These are phyloP conservation scores for Myxozyma udenii DNA, from an alignment of 805 yeast species.

Conservation along the genomic window DNA sequence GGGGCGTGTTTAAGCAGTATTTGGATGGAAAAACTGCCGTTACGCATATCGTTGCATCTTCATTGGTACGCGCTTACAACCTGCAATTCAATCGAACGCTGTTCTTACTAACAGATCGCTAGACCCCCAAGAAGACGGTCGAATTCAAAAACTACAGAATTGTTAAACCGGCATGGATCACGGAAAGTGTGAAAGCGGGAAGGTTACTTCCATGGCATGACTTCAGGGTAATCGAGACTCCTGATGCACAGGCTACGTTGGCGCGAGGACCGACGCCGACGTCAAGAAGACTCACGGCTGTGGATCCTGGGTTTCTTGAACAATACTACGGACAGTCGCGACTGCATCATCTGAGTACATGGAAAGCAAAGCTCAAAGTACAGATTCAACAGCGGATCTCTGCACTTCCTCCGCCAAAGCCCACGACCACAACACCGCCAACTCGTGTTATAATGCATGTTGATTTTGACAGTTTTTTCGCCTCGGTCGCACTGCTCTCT, in stretches of 20 bases:
- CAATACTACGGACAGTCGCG: slow-evolving; percentile 77
- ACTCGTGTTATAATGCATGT: slow-evolving; percentile 60
- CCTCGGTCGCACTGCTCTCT: slow-evolving; percentile 68
- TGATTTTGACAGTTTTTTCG: slow-evolving; percentile 94
- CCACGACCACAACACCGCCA: slow-evolving; percentile 11
- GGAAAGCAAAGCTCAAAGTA: slow-evolving; percentile 65
- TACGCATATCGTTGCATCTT: slow-evolving; percentile 79
- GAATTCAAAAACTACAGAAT: slow-evolving; percentile 70
- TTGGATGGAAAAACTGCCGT: slow-evolving; percentile 67
- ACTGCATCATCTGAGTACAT: slow-evolving; percentile 79
- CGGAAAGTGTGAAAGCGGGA: slow-evolving; percentile 54
- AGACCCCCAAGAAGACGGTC: slow-evolving; percentile 71
- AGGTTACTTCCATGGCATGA: slow-evolving; percentile 65
- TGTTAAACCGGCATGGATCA: slow-evolving; percentile 79
- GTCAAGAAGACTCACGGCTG: slow-evolving; percentile 50
- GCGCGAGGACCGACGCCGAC: slow-evolving; percentile 14
- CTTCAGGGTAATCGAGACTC: slow-evolving; percentile 45
- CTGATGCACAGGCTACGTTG: slow-evolving; percentile 7
- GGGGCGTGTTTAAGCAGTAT: slow-evolving; percentile 73
- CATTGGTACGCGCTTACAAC: slow-evolving; percentile 11
- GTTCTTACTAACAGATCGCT: slow-evolving; percentile 10
- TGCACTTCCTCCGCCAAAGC: slow-evolving; percentile 5
- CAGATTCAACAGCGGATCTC: background rate
- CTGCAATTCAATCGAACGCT: background rate
- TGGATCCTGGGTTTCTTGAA: slow-evolving; percentile 69